These are phyloP conservation scores for Diaporthe vexans DNA, from an alignment of 2,329 filamentous ascomycete genomes.

Conservation along the genomic window DNA sequence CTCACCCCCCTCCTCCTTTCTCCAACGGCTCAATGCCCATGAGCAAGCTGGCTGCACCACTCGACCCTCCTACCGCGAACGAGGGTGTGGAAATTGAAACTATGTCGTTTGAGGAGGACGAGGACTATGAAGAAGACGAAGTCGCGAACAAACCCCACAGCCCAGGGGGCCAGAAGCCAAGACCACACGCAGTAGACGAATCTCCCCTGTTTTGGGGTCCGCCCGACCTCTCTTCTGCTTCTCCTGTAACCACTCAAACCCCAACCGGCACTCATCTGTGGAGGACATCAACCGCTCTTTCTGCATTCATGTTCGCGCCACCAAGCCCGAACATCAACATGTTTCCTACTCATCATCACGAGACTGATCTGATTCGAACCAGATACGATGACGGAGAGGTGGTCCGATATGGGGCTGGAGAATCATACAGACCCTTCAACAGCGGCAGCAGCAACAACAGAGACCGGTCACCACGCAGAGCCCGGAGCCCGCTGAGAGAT, in stretches of 20 bases:
- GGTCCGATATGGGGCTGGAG: constrained; percentile 72
- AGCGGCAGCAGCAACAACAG: constrained; percentile 41
- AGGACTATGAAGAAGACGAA: background rate
- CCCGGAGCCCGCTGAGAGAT: constrained; percentile 48
- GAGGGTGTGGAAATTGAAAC: background rate
- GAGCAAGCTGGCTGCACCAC: background rate
- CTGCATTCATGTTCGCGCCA: background rate
- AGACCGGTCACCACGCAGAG: constrained; percentile 47
- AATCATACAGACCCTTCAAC: constrained; percentile 72
- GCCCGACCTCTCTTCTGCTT: background rate
- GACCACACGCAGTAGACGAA: background rate
- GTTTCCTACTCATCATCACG: background rate
- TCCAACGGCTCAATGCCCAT: constrained; percentile 35
- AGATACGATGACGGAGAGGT: constrained; percentile 75
- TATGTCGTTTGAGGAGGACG: background rate
- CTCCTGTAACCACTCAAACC: background rate
- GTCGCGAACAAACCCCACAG: background rate
- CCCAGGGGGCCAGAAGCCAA: background rate
- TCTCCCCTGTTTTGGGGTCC: background rate
- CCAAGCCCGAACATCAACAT: background rate
- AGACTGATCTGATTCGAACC: constrained; percentile 42
- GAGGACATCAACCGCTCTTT: background rate
- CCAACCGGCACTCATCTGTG: background rate
- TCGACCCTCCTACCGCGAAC: constrained; percentile 31
- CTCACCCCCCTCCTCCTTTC: constrained; percentile 29